phyloP scores from a whole-genome alignment of 2,329 filamentous ascomycete genomes.

The Colletotrichum sublineola region DNA sequence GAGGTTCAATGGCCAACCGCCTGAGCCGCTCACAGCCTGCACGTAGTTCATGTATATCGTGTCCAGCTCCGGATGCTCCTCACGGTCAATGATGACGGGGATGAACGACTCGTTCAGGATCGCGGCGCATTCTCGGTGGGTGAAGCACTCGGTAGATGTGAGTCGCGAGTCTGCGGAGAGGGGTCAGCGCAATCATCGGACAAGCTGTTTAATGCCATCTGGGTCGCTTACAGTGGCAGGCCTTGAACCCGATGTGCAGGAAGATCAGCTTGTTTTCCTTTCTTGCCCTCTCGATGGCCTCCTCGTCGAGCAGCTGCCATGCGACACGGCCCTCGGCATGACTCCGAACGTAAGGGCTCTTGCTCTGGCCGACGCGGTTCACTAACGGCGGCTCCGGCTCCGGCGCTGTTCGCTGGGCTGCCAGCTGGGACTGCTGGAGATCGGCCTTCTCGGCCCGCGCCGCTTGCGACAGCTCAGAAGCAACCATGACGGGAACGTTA shows the following conservation, averaged over 20 bases:
- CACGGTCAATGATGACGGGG: slow-evolving; percentile 91
- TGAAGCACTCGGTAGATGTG: slow-evolving; percentile 93
- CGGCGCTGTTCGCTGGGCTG: slow-evolving; percentile 43
- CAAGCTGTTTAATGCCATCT: neutral
- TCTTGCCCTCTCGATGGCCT: slow-evolving; percentile 82
- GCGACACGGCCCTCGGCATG: slow-evolving; percentile 86
- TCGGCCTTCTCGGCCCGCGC: slow-evolving; percentile 36
- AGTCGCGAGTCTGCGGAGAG: slow-evolving; percentile 80
- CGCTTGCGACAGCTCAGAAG: slow-evolving; percentile 52
- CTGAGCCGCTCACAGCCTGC: slow-evolving; percentile 89
- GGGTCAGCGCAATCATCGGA: slow-evolving; percentile 20
- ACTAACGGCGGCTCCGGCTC: slow-evolving; percentile 46
- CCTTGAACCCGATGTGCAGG: slow-evolving; percentile 93
- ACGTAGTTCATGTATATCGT: slow-evolving; percentile 99
- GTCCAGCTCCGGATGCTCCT: slow-evolving; percentile 94
- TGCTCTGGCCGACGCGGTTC: slow-evolving; percentile 55
- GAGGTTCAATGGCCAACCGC: slow-evolving; percentile 96
- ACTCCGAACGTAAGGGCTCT: slow-evolving; percentile 73
- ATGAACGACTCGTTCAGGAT: slow-evolving; percentile 90
- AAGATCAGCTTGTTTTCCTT: slow-evolving; percentile 90
- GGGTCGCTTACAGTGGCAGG: slow-evolving; percentile 84
- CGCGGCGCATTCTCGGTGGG: slow-evolving; percentile 82
- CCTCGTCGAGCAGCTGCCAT: slow-evolving; percentile 90
- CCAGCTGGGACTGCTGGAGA: slow-evolving; percentile 50
- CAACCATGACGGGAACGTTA: slow-evolving; percentile 48